phyloP scores from a whole-genome alignment of 2,329 filamentous ascomycete species.

The Beauveria bassiana region DNA sequence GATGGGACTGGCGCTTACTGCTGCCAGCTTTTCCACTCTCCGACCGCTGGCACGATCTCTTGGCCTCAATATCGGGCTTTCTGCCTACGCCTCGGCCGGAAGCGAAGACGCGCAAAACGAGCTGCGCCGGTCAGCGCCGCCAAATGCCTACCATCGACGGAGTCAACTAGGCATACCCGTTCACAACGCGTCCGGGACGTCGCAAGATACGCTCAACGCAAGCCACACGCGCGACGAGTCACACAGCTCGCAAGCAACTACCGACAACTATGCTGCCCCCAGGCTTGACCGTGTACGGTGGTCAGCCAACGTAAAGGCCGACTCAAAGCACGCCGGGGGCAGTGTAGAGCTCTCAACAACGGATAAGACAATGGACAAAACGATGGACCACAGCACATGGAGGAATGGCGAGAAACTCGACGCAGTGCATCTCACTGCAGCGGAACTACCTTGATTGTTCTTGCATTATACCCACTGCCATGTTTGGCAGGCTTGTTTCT shows the following conservation, averaged over 20 bases:
- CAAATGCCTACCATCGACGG: neutral
- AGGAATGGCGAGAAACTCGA: neutral
- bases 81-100: neutral
- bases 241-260: neutral
- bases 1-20: constrained; percentile 35
- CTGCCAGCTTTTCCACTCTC: constrained; percentile 34
- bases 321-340: neutral
- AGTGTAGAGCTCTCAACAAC: neutral
- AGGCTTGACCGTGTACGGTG: neutral
- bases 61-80: neutral
- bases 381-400: neutral
- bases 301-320: neutral
- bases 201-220: constrained; percentile 5
- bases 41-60: constrained; percentile 25
- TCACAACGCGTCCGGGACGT: neutral
- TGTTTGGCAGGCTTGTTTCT: neutral
- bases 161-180: neutral
- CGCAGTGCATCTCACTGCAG: too few species aligned
- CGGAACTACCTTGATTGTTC: neutral
- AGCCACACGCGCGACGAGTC: neutral
- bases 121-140: neutral
- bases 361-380: neutral
- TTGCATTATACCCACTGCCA: constrained; percentile 4
- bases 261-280: neutral
- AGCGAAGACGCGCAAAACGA: neutral